Conservation (phyloP, 2,329 filamentous ascomycete species). For the Fusarium abutilonis region DNA sequence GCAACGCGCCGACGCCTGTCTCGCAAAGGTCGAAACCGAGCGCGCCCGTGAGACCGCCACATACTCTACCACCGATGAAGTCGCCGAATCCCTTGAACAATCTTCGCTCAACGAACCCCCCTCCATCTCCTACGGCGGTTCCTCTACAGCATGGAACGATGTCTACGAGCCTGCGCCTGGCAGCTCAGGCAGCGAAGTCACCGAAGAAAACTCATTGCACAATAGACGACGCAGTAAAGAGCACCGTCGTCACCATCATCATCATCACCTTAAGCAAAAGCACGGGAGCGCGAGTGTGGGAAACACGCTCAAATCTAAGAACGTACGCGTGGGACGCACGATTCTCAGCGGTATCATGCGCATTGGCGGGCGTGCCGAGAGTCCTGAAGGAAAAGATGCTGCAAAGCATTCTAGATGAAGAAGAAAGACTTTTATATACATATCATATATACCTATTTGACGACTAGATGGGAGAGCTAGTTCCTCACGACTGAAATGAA, state of each 20-base stretch:
- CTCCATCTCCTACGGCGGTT: slow-evolving; percentile 46
- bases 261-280: slow-evolving; percentile 41
- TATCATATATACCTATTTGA: slow-evolving; percentile 25
- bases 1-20: slow-evolving; percentile 61
- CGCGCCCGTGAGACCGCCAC: slow-evolving; percentile 52
- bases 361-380: slow-evolving; percentile 54
- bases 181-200: slow-evolving; percentile 62
- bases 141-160: slow-evolving; percentile 45
- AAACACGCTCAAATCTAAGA: slow-evolving; percentile 50
- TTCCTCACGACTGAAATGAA: slow-evolving; percentile 34
- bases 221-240: slow-evolving; percentile 49
- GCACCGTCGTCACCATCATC: slow-evolving; percentile 46
- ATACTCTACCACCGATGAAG: slow-evolving; percentile 49
- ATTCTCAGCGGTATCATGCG: slow-evolving; percentile 58
- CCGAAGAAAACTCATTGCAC: slow-evolving; percentile 37
- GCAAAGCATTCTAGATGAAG: slow-evolving; percentile 26
- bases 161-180: slow-evolving; percentile 54
- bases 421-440: slow-evolving; percentile 6
- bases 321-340: slow-evolving; percentile 54
- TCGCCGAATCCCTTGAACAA: slow-evolving; percentile 62
- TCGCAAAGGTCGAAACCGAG: slow-evolving; percentile 59
- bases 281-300: slow-evolving; percentile 46
- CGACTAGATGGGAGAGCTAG: slow-evolving; percentile 28
- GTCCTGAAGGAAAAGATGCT: slow-evolving; percentile 51
- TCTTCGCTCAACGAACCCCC: slow-evolving; percentile 51